Base-by-base conservation (phyloP, 108 stramenopile genomes). In the Discostella stelligeroides region DNA sequence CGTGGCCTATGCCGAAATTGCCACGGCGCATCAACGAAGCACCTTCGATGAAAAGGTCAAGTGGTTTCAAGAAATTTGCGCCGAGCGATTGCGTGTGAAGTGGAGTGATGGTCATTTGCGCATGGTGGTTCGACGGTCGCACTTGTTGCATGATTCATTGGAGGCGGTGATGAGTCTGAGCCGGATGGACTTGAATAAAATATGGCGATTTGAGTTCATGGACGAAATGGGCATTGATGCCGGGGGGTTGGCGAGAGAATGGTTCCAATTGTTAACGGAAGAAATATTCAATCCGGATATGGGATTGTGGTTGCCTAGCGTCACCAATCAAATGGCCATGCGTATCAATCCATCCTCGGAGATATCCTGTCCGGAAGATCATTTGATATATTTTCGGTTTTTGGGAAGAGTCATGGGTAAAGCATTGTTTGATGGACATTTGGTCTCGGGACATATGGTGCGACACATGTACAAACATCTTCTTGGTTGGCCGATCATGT, bases 381-480 rank as follows among this genome's bases (percentile, higher is more conserved):
- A 98, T 74, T 83, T 99, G 59, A 75, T 90, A 56, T 98, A 98
- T 80, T 98, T 97, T 84, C 86, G 92, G 27, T 98, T 99, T 60
- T 70, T 97, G 12, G 99, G 99, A 1, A 83, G 99, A 8, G 80
- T 99, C 24, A 79, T 99, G 63, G 99, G 99, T 23, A 89, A 97
- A 72, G 99, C 99, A 0, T 60, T 99, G 20, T 96, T 97, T 71
- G 99, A 98, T 81, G 92, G 97, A 3, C 98, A 98, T 60, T 78
- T 98, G 7, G 83, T 99, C 27, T 86, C 91, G 57, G 97, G 96
- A 4, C 99, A 99, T 75, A 96, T 99, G 91, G 97, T 94, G 0
- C 82, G 95, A 41, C 89, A 94, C 58, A 67, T 99, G 50, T 99
- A 98, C 89, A 99, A 98, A 74, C 98, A 99, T 74, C 60, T 99